These are phyloP conservation scores for Penicillium sp. DNA, from an alignment of 2,329 filamentous ascomycete species.

Conservation along the genomic window DNA sequence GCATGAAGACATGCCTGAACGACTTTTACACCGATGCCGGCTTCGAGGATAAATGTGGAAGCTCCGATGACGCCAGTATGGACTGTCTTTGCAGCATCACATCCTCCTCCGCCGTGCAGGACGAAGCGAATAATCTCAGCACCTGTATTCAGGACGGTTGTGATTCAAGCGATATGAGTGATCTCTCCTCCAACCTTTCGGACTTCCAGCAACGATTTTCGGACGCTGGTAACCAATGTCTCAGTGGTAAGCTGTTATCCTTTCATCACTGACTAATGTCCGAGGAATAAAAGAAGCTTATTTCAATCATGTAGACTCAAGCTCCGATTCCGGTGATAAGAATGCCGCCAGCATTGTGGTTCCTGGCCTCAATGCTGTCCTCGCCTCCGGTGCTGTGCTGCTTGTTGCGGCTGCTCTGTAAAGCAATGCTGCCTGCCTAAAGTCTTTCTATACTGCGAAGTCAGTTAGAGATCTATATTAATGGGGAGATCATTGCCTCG, in stretches of 20 bases:
- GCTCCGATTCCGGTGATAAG: not conserved
- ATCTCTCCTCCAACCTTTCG: not conserved
- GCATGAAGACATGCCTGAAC: conserved; percentile 11
- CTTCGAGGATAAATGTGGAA: conserved; percentile 13
- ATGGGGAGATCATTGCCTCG: too few relatives aligned
- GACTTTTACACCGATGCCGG: conserved; percentile 12
- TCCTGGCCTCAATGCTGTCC: conserved; percentile 3
- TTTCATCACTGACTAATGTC: not conserved
- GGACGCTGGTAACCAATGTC: not conserved
- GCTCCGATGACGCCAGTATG: not conserved
- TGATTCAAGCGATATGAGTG: not conserved
- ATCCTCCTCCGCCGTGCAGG: not conserved
- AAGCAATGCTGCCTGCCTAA: not conserved
- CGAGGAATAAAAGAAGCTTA: not conserved
- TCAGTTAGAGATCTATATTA: too few relatives aligned
- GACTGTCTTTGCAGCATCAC: conserved; percentile 11
- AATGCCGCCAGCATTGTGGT: not conserved
- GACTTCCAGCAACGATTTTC: not conserved
- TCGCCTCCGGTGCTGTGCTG: conserved; percentile 10
- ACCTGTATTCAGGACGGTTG: not conserved
- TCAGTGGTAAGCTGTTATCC: not conserved
- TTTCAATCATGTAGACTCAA: not conserved
- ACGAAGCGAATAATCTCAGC: not conserved
- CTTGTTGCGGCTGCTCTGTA: not conserved
- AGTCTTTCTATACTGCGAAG: too few relatives aligned